phyloP scores from a whole-genome alignment of 73 alveolate genomes.

The Paramecium bursaria region DNA sequence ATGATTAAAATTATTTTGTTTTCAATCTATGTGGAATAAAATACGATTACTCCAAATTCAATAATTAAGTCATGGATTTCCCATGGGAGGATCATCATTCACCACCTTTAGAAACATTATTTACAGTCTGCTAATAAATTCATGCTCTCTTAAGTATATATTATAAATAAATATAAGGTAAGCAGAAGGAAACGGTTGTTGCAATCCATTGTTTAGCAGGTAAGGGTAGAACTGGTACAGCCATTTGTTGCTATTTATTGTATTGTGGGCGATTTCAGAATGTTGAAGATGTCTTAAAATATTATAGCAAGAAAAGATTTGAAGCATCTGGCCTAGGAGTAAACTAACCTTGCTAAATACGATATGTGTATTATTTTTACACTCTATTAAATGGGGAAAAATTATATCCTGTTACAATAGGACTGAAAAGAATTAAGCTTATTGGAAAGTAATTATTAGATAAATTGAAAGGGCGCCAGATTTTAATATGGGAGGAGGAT shows the following conservation, averaged over 20 bases:
- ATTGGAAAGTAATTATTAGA: constrained; percentile 53
- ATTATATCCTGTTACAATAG: constrained; percentile 21
- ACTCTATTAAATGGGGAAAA: constrained; percentile 32
- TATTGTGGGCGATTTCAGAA: constrained; percentile 76
- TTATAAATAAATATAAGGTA: background rate
- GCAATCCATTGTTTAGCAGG: constrained; percentile 88
- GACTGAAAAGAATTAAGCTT: constrained; percentile 58
- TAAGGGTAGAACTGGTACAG: constrained; percentile 88
- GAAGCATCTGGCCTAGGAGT: constrained; percentile 78
- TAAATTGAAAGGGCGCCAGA: constrained; percentile 66
- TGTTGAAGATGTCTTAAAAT: constrained; percentile 73
- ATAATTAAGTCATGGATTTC: constrained; percentile 76
- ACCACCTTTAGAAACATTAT: constrained; percentile 85
- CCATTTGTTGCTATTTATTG: constrained; percentile 78
- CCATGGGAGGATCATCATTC: constrained; percentile 94
- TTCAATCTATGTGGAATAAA: constrained; percentile 86
- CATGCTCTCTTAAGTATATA: constrained; percentile 61
- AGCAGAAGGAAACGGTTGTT: constrained; percentile 71
- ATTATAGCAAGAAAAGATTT: constrained; percentile 77
- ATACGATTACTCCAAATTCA: constrained; percentile 83
- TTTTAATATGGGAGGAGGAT: constrained; percentile 67
- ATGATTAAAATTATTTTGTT: constrained; percentile 80
- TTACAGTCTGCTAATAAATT: constrained; percentile 84
- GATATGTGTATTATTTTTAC: constrained; percentile 78
- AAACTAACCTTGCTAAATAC: constrained; percentile 75